These are phyloP conservation scores for Wickerhamomyces sp. DNA, from an alignment of 1,139 yeast species.

Conservation along the genomic window DNA sequence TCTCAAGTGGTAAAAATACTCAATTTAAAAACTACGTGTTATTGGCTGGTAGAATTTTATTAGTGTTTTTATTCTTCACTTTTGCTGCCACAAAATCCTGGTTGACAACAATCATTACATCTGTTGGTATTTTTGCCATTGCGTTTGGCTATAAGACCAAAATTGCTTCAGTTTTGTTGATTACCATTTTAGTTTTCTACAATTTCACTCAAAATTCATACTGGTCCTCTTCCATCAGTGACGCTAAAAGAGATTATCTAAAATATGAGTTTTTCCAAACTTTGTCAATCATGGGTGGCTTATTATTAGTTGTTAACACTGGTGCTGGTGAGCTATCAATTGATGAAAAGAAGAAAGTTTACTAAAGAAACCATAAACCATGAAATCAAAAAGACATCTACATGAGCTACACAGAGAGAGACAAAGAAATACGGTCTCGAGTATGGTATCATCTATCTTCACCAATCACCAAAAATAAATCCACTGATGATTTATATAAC, in stretches of 20 bases:
- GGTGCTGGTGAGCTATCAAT: slow-evolving; percentile 95
- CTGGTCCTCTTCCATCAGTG: slow-evolving; percentile 67
- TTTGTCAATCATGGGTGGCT: slow-evolving; percentile 90
- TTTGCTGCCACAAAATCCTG: slow-evolving; percentile 77
- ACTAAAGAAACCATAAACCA: slow-evolving; percentile 31
- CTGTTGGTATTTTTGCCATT: slow-evolving; percentile 74
- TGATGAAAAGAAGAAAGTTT: slow-evolving; percentile 95
- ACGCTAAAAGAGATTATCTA: slow-evolving; percentile 81
- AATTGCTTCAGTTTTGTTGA: slow-evolving; percentile 77
- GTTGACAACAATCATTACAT: slow-evolving; percentile 59
- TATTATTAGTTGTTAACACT: slow-evolving; percentile 83
- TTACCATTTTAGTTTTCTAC: slow-evolving; percentile 67
- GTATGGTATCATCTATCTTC: too few relatives aligned
- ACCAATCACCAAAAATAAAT: too few relatives aligned
- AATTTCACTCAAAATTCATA: slow-evolving; percentile 81
- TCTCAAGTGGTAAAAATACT: slow-evolving; percentile 73
- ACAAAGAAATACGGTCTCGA: too few relatives aligned
- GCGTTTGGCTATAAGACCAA: slow-evolving; percentile 93
- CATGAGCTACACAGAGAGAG: too few relatives aligned
- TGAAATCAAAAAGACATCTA: too few relatives aligned
- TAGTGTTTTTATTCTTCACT: slow-evolving; percentile 81
- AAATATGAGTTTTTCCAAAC: slow-evolving; percentile 95
- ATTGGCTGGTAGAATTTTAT: slow-evolving; percentile 82
- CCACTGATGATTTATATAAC: too few relatives aligned
- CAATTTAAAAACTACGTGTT: slow-evolving; percentile 82